Conservation (phyloP, 2,329 filamentous ascomycete genomes). For the Fusarium annulatum region DNA sequence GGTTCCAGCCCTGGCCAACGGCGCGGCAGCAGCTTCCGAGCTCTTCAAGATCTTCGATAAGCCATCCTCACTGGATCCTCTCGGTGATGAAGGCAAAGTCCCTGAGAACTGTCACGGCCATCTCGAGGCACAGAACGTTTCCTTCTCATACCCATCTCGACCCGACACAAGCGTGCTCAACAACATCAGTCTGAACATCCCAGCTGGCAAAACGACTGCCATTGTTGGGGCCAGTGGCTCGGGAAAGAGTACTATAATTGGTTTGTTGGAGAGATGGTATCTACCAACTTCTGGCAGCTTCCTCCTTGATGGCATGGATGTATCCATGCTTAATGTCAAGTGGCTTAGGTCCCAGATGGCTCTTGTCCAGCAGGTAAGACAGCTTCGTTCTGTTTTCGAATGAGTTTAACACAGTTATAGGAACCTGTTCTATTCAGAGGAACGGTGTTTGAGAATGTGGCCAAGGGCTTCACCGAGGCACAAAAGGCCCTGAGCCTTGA, state of each 20-base stretch:
- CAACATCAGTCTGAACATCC: conserved; percentile 63
- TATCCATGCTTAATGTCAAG: conserved; percentile 54
- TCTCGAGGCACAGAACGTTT: conserved; percentile 65
- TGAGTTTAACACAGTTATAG: background rate
- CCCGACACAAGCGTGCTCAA: conserved; percentile 68
- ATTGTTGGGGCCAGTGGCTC: conserved; percentile 77
- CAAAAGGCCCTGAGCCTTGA: conserved; percentile 1
- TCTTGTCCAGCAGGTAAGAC: conserved; percentile 49
- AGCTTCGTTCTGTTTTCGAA: fast-evolving
- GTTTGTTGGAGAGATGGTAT: conserved; percentile 75
- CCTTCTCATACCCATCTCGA: conserved; percentile 74
- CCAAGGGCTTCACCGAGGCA: conserved; percentile 34
- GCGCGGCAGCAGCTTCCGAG: conserved; percentile 26
- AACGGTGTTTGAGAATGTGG: conserved; percentile 45
- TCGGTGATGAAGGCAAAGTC: background rate
- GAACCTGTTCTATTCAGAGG: conserved; percentile 44
- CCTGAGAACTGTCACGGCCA: conserved; percentile 45
- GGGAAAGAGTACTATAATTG: conserved; percentile 77
- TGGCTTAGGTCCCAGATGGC: conserved; percentile 61
- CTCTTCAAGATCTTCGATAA: conserved; percentile 30
- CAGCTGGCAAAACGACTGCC: conserved; percentile 71
- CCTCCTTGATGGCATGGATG: conserved; percentile 51
- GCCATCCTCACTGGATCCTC: conserved; percentile 24
- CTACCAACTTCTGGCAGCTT: conserved; percentile 48
- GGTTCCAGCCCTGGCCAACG: conserved; percentile 21